Base-by-base conservation (phyloP, 2,329 filamentous ascomycete species). In the Alternaria dauci region DNA sequence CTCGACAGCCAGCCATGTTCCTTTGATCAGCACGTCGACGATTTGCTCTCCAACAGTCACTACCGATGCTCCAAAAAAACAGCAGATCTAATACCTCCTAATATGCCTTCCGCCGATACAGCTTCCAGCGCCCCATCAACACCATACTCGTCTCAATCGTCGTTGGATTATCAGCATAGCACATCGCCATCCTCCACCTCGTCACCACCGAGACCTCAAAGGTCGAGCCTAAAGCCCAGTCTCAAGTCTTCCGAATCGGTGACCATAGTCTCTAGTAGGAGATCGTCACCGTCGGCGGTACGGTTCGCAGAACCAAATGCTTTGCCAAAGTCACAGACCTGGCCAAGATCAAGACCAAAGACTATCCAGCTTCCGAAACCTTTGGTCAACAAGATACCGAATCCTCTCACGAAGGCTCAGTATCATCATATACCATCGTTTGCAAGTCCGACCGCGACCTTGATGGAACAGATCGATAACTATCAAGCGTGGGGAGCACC, bases 221-320 rank as follows among this genome's bases (percentile, higher is more conserved):
- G 63, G 12, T 70, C 65, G 11, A 66, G 60, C 8, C 56, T 72
- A 55, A 75, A 74, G 30, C 62, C 71, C 3, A 70, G 48, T 18
- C 48, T 74, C 6, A 74, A 70, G 39, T 50, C 59, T 18, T 65
- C 64, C 12, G 64, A 63, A 32, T 70, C 65, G 51, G 54, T 61
- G 34, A 55, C 52, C 36, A 58, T 46, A 8, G 55, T 55, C 16
- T 39, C 59, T 9, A 63, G 59, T 25, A 59, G 61, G 20, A 67
- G 59, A 57, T 65, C 70, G 20, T 66, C 67, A 26, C 66, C 68
- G 23, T 59, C 71, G 7, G 65, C 63, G 12, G 73, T 75, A 39
- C 65, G 69, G 25, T 75, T 75, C 30, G 55, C 64, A 20, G 66
- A 73, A 12, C 65, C 70, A 53, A 66, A 70, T 39, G 60, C 59